Conservation (phyloP, 306 rosid species). For the Citrullus colocynthis region DNA sequence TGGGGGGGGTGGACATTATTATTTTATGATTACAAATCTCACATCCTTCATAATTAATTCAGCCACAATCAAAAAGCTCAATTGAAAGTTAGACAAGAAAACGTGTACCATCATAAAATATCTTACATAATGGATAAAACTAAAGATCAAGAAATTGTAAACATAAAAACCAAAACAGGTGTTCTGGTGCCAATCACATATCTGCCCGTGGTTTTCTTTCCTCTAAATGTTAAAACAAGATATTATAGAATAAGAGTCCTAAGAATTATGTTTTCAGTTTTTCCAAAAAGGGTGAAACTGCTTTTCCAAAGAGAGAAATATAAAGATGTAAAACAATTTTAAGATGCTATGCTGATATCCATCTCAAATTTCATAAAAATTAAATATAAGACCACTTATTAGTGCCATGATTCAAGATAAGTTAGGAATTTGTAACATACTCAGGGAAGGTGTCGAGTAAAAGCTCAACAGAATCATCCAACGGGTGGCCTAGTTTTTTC, state of each 20-base stretch:
- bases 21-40: background rate
- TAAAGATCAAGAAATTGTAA: background rate
- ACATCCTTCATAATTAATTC: background rate
- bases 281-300: background rate
- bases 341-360: background rate
- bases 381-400: background rate
- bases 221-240: background rate
- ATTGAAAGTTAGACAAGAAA: background rate
- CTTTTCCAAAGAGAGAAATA: background rate
- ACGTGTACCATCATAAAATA: background rate
- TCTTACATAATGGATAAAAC: background rate
- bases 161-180: background rate
- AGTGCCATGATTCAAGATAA: background rate
- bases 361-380: slow-evolving; percentile 4
- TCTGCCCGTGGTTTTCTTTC: background rate
- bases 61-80: background rate
- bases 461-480: slow-evolving; percentile 80
- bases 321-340: background rate
- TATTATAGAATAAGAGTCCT: background rate
- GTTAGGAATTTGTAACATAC: slow-evolving; percentile 23
- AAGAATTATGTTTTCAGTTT: background rate
- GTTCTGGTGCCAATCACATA: background rate
- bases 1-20: background rate
- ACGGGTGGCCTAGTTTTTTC: slow-evolving; percentile 67
- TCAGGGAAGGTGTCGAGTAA: slow-evolving; percentile 78